These are phyloP conservation scores for Sextonia rubra DNA, from an alignment of 164 flowering plant genomes.

Conservation along the genomic window DNA sequence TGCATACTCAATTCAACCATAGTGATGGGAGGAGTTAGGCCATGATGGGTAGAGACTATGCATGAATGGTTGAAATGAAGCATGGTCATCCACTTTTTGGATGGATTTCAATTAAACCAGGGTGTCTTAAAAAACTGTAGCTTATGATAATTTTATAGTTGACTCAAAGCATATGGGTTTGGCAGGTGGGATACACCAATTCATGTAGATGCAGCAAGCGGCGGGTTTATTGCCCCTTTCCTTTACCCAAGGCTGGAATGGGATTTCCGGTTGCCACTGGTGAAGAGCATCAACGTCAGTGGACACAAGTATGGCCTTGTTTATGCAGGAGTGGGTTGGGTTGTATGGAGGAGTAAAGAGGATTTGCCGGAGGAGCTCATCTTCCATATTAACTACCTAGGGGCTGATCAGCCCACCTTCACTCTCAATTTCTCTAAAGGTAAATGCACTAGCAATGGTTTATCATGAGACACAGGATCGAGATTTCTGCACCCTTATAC, in stretches of 20 bases:
- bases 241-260: slow-evolving; percentile 52
- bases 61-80: background rate
- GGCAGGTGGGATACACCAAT: slow-evolving; percentile 56
- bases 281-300: slow-evolving; percentile 77
- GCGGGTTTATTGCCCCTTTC: slow-evolving; percentile 44
- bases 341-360: slow-evolving; percentile 56
- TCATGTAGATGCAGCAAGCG: slow-evolving; percentile 67
- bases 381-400: slow-evolving; percentile 71
- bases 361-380: slow-evolving; percentile 71
- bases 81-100: background rate
- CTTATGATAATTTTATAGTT: background rate
- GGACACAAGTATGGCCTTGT: slow-evolving; percentile 77
- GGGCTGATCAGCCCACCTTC: slow-evolving; percentile 68
- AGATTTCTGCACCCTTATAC: background rate
- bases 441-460: slow-evolving; percentile 7
- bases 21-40: no score
- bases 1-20: no score
- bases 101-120: background rate
- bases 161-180: background rate
- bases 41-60: no score
- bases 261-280: slow-evolving; percentile 69
- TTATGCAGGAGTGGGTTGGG: slow-evolving; percentile 75
- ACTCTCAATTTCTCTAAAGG: slow-evolving; percentile 78
- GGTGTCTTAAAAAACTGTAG: background rate
- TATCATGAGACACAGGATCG: background rate